Percentiles rank a stretch among this genome's conserved stretches.
Conservation (phyloP, 345 rosid genomes). For the Capsella bursapastoris region DNA sequence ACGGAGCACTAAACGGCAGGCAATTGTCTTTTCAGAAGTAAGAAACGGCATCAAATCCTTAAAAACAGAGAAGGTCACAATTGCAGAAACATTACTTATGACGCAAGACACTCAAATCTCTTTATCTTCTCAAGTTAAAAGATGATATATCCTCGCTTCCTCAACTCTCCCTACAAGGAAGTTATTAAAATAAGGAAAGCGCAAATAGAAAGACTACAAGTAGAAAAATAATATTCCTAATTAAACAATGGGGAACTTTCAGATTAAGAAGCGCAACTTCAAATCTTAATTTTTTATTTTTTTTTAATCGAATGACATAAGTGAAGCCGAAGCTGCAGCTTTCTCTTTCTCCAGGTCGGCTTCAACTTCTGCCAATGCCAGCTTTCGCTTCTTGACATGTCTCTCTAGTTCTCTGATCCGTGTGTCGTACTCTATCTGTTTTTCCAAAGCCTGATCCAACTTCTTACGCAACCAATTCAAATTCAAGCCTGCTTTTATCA, state of each 20-base stretch:
- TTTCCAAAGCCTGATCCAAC: constrained; percentile 14
- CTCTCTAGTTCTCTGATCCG: neutral
- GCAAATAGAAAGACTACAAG: neutral
- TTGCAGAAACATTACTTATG: neutral
- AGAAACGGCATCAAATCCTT: neutral
- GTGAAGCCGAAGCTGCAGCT: neutral
- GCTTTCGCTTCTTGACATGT: neutral
- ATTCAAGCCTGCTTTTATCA: constrained; percentile 5
- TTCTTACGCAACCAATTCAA: constrained; percentile 24
- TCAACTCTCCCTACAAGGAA: neutral
- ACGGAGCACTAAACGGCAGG: neutral
- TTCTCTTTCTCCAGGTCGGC: constrained; percentile 23
- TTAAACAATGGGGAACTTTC: neutral
- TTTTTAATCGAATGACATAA: neutral
- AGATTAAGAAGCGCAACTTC: no score
- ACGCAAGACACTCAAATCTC: neutral
- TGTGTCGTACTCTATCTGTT: neutral
- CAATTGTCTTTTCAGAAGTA: neutral
- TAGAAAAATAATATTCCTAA: neutral
- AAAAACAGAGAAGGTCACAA: neutral
- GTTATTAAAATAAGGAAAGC: neutral
- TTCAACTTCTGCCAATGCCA: neutral
- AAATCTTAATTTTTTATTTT: no score
- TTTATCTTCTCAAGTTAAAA: neutral
- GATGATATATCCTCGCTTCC: neutral